phyloP scores from a whole-genome alignment of 768 basidiomycete genomes.

The Mycena vitilis region DNA sequence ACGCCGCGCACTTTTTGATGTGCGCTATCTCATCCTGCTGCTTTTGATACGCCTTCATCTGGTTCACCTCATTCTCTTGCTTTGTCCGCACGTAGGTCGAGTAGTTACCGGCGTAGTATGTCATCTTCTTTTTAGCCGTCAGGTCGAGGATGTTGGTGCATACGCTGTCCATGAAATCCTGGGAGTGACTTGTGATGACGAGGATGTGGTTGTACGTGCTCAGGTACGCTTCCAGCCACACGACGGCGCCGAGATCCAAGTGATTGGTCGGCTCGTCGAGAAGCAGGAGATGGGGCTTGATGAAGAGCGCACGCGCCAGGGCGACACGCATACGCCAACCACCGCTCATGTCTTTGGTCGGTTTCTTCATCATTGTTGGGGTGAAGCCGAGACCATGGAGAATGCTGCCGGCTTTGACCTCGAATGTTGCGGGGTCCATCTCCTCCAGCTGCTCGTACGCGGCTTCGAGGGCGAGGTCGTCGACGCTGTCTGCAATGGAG shows the following conservation, averaged over 20 bases:
- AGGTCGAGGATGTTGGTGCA: constrained; percentile 99
- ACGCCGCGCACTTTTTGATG: constrained; percentile 87
- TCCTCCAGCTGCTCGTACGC: constrained; percentile 98
- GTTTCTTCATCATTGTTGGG: constrained; percentile 91
- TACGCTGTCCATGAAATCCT: constrained; percentile 98
- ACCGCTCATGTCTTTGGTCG: constrained; percentile 99
- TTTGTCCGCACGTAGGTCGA: constrained; percentile 97
- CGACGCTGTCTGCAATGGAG: constrained; percentile 88
- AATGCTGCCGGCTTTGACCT: constrained; percentile 94
- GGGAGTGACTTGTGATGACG: constrained; percentile 97
- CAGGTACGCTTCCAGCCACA: constrained; percentile 98
- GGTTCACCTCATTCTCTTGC: constrained; percentile 97
- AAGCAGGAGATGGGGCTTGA: constrained; percentile 95
- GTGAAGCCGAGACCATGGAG: constrained; percentile 97
- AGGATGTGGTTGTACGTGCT: constrained; percentile 99
- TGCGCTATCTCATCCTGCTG: constrained; percentile 99
- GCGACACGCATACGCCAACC: constrained; percentile 99
- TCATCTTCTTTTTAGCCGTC: constrained; percentile 89
- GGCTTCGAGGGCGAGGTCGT: constrained; percentile 87
- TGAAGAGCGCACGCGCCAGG: constrained; percentile 93
- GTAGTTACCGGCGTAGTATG: constrained; percentile 97
- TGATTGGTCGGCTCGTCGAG: constrained; percentile 96
- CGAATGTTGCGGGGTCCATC: constrained; percentile 95
- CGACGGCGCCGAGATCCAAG: constrained; percentile 96
- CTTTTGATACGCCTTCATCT: constrained; percentile 99